Evolutionary conservation across 179 eudicot genomes (phyloP).

Genomic region (Nepenthes alata): DNA sequence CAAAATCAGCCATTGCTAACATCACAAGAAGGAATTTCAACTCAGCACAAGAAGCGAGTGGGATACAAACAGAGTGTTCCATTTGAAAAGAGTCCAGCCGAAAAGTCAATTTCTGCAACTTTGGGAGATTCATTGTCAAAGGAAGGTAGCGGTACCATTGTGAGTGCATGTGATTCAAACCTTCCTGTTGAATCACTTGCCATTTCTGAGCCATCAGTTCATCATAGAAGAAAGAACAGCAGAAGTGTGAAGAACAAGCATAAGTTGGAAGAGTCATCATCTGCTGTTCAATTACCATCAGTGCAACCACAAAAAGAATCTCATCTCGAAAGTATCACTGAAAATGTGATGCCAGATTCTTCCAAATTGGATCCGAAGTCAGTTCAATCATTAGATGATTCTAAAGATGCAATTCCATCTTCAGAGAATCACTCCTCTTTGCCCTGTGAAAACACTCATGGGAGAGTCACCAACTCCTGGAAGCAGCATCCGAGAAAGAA

Average conservation of each 20-base stretch:
- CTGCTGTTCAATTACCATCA: constrained; percentile 19
- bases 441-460: constrained; percentile 36
- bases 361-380: constrained; percentile 21
- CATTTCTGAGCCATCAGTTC: constrained; percentile 26
- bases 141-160: constrained; percentile 9
- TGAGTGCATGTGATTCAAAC: constrained; percentile 10
- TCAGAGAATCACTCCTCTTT: constrained; percentile 29
- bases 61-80: constrained; percentile 40
- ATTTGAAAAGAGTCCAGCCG: constrained; percentile 24
- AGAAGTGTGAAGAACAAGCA: constrained; percentile 51
- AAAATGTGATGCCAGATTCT: constrained; percentile 16
- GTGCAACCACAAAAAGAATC: constrained; percentile 20
- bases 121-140: constrained; percentile 15
- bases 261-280: constrained; percentile 34
- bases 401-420: constrained; percentile 19
- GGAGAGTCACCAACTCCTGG: constrained; percentile 34
- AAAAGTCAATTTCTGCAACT: constrained; percentile 17
- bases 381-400: constrained; percentile 16
- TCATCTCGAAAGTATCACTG: constrained; percentile 20
- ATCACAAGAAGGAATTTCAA: constrained; percentile 18
- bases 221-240: constrained; percentile 41
- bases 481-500: constrained; percentile 52
- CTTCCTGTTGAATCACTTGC: constrained; percentile 12
- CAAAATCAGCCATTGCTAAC: constrained; percentile 14
- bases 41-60: constrained; percentile 27